Conservation (phyloP, 108 stramenopile species). For the Cyclotella baltica region DNA sequence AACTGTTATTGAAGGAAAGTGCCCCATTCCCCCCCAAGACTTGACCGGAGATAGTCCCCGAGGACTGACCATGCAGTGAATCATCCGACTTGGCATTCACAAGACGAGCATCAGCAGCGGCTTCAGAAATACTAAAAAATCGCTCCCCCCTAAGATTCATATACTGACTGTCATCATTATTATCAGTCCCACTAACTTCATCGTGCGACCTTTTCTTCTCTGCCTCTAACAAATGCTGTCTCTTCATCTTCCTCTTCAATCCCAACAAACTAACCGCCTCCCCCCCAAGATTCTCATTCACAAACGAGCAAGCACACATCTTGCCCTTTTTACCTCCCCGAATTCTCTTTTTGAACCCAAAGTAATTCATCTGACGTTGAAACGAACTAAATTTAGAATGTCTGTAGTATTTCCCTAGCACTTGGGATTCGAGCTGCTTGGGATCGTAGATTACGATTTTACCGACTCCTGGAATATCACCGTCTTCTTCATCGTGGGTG, state of each 20-base stretch:
- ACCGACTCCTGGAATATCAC: constrained; percentile 26
- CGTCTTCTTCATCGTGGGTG: constrained; percentile 13
- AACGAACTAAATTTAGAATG: constrained; percentile 57
- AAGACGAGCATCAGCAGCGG: too few relatives aligned
- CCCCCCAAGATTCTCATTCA: constrained; percentile 35
- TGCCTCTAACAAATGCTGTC: too few relatives aligned
- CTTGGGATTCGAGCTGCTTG: constrained; percentile 25
- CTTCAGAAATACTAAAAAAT: too few relatives aligned
- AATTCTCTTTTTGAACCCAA: constrained; percentile 60
- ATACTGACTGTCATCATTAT: too few relatives aligned
- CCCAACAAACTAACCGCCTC: constrained; percentile 42
- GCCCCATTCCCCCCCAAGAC: too few relatives aligned
- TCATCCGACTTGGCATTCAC: too few relatives aligned
- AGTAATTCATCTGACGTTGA: constrained; percentile 65
- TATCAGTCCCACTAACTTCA: too few relatives aligned
- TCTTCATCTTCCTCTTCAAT: constrained; percentile 42
- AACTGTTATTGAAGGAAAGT: too few relatives aligned
- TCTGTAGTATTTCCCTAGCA: constrained; percentile 56
- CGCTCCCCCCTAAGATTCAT: too few relatives aligned
- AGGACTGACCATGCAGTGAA: too few relatives aligned
- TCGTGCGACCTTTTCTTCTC: too few relatives aligned
- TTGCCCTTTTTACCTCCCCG: constrained; percentile 47
- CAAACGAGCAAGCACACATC: constrained; percentile 52
- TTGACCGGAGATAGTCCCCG: too few relatives aligned
- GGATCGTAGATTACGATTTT: constrained; percentile 56